Conservation (phyloP, 208 protist species). For the Eutreptiella sp. region DNA sequence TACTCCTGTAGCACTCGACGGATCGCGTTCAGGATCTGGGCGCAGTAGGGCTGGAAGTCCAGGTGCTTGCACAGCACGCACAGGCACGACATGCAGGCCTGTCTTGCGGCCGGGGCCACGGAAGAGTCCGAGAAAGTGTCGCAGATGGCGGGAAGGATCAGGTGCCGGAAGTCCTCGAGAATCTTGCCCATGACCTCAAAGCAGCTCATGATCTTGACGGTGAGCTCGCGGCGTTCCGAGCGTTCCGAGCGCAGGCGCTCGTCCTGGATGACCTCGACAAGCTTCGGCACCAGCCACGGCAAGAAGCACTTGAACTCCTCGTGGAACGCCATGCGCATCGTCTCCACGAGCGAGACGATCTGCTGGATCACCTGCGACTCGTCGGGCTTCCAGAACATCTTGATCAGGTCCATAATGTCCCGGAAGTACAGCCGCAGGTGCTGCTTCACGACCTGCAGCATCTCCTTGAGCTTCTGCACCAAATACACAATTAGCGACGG, state of each 20-base stretch:
- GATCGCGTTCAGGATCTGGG: constrained; percentile 50
- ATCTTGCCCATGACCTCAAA: constrained; percentile 42
- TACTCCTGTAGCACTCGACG: constrained; percentile 41
- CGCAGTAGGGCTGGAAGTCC: constrained; percentile 14
- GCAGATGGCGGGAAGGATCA: constrained; percentile 70
- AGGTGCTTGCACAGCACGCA: constrained; percentile 48
- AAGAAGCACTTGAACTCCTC: constrained; percentile 82
- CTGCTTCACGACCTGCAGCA: constrained; percentile 26
- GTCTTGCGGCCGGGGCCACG: constrained; percentile 25
- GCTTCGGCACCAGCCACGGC: constrained; percentile 61
- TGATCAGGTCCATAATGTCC: constrained; percentile 16
- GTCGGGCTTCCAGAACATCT: constrained; percentile 37
- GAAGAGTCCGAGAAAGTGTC: constrained; percentile 30
- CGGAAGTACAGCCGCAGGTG: constrained; percentile 24
- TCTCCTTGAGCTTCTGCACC: constrained; percentile 3
- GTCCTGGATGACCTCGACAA: constrained; percentile 41
- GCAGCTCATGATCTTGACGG: constrained; percentile 10
- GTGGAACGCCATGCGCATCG: constrained; percentile 62
- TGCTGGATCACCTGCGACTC: constrained; percentile 39
- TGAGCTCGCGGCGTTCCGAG: no score
- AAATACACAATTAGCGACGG: constrained; percentile 17
- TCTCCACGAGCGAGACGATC: constrained; percentile 56
- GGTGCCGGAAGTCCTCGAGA: constrained; percentile 80
- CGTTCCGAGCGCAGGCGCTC: neutral
- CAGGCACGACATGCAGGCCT: constrained; percentile 45